Evolutionary conservation across 768 basidiomycete species (phyloP).

Genomic region (Mycena crocata): DNA sequence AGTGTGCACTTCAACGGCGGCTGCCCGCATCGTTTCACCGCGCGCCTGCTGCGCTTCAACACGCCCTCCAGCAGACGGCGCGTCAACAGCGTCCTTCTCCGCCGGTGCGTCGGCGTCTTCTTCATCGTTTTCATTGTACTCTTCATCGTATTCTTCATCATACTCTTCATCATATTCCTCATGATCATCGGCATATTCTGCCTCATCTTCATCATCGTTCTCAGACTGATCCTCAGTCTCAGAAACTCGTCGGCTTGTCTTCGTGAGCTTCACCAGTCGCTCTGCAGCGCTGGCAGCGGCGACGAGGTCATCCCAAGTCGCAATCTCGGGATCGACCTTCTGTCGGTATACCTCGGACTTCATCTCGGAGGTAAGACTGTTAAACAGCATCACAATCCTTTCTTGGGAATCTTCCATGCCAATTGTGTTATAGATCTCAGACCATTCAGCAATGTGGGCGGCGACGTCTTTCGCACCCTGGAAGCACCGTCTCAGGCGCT

Average conservation of each 20-base stretch:
- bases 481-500: too few species aligned
- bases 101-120: not conserved
- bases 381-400: slow-evolving; percentile 1
- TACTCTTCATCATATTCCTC: not conserved
- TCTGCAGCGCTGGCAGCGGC: too few species aligned
- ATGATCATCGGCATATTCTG: too few species aligned
- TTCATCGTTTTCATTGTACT: too few species aligned
- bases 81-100: not conserved
- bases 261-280: not conserved
- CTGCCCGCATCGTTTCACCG: too few species aligned
- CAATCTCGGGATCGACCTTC: not conserved
- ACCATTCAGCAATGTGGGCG: too few species aligned
- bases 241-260: not conserved
- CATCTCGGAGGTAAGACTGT: not conserved
- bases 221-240: not conserved
- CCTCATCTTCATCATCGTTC: not conserved
- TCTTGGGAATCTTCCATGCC: not conserved
- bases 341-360: not conserved
- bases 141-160: not conserved
- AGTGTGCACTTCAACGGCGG: not conserved
- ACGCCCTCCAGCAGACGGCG: not conserved
- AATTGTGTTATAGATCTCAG: not conserved
- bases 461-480: too few species aligned
- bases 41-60: not conserved
- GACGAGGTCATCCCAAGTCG: too few species aligned